Evolutionary conservation across 257 asterid genomes (phyloP).

Genomic region (Fraxinus quadrangulata): DNA sequence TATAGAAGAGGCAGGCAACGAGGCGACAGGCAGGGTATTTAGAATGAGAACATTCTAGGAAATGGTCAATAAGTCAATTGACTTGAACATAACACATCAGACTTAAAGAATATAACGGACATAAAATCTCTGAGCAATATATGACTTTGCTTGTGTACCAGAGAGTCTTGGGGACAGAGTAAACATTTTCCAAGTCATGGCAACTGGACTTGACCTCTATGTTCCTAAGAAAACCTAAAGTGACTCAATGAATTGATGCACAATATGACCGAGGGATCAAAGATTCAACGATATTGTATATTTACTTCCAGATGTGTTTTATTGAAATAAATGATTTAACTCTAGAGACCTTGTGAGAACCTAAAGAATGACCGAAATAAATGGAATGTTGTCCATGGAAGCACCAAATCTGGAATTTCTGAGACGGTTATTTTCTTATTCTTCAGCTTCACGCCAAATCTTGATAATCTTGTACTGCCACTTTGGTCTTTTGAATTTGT

Average conservation of each 20-base stretch:
- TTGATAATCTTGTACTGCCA: neutral
- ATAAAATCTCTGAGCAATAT: neutral
- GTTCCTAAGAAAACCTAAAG: neutral
- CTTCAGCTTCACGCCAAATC: neutral
- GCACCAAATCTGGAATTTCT: conserved; percentile 5
- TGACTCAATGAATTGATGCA: neutral
- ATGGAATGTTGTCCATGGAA: neutral
- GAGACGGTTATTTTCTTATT: conserved; percentile 1
- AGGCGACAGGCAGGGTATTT: neutral
- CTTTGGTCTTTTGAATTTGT: neutral
- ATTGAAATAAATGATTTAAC: neutral
- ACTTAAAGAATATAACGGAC: neutral
- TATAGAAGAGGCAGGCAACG: neutral
- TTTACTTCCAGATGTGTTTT: neutral
- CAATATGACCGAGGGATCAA: neutral
- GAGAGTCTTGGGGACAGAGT: neutral
- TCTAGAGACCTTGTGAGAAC: conserved; percentile 11
- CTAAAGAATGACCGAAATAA: neutral
- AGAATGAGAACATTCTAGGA: neutral
- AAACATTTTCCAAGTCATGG: neutral
- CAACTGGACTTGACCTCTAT: neutral
- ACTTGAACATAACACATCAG: neutral
- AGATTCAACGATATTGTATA: neutral
- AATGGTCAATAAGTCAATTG: neutral
- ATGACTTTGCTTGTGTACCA: neutral